Evolutionary conservation across 495 filamentous ascomycete species (phyloP), one percentile per base, ranked within the genome.

Genomic region (Collariella sp.): DNA sequence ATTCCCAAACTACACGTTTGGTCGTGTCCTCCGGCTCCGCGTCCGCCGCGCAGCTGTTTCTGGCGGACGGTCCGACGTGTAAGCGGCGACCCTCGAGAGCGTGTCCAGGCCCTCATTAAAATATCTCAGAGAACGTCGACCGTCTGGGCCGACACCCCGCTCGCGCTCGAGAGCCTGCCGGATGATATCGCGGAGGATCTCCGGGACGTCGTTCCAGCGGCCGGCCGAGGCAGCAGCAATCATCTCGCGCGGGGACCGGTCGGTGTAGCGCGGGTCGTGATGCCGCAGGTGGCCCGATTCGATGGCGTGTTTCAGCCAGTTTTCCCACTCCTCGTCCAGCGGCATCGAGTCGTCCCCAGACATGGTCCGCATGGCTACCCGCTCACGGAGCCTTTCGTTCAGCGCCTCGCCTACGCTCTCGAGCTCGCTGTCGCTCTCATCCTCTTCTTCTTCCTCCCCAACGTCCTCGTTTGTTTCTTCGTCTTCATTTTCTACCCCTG

Each of bases 251-350:
- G 70, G 68, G 50, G 70, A 76, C 47, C 74, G 69, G 41, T 72
- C 46, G 55, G 67, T 20, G 40, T 63, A 56, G 52, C 65, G 54
- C 50, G 51, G 24, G 52, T 36, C 62, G 31, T 61, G 58, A 15
- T 66, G 60, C 7, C 62, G 70, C 15, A 80, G 60, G 52, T 76
- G 71, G 48, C 78, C 78, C 10, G 72, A 68, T 47, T 91, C 88
- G 31, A 84, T 80, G 42, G 83, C 83, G 60, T 89, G 86, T 66
- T 90, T 91, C 34, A 93, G 67, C 84, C 86, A 93, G 68, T 88
- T 86, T 67, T 93, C 88, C 83, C 83, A 91, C 54, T 86, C 85
- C 51, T 85, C 82, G 61, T 94, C 87, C 34, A 89, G 74, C 19
- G 81, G 79, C 33, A 83, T 78, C 6, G 67, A 80, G 57, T 66